Evolutionary conservation across 495 filamentous ascomycete genomes (phyloP), one percentile per base, ranked within the genome.

Genomic region (Chaetomium tenue): DNA sequence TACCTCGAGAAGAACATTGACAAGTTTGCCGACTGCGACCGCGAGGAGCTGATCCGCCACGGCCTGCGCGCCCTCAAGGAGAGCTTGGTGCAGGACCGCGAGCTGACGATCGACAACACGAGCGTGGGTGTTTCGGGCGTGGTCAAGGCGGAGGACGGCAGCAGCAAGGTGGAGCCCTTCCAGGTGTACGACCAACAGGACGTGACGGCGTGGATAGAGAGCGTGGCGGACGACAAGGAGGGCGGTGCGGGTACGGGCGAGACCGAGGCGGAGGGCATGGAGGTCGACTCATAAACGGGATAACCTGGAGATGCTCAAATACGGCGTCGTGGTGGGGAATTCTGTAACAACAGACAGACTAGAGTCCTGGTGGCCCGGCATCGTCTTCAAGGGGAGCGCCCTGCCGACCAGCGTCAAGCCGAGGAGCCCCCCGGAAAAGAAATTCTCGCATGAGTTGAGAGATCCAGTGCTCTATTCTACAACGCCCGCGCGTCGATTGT

Each of bases 41-140:
- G 89, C 63, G 93, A 97, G 71, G 91, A 96, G 79, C 81, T 98
- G 69, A 85, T 98, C 67, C 86, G 82, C 71, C 95, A 98, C 81
- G 95, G 93, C 30, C 78, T 98, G 74, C 84, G 83, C 74, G 94
- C 94, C 59, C 80, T 98, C 73, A 97, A 95, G 86, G 94, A 98
- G 84, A 95, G 89, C 60, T 80, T 98, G 73, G 88, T 89, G 64
- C 93, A 97, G 85, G 94, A 97, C 76, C 96, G 96, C 81, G 93
- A 97, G 85, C 80, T 98, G 75, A 97, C 92, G 60, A 85, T 96
- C 46, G 94, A 97, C 69, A 98, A 98, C 78, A 94, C 92, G 56
- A 96, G 91, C 67, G 84, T 98, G 47, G 91, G 89, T 56, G 87
- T 96, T 55, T 88, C 91, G 23, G 93, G 93, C 20, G 65, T 89